Percentiles rank a stretch among this genome's conserved stretches.
These are phyloP conservation scores for Marchantia polymorpha DNA, from an alignment of 225 moss, liverwort and hornwort species.

Conservation along the genomic window DNA sequence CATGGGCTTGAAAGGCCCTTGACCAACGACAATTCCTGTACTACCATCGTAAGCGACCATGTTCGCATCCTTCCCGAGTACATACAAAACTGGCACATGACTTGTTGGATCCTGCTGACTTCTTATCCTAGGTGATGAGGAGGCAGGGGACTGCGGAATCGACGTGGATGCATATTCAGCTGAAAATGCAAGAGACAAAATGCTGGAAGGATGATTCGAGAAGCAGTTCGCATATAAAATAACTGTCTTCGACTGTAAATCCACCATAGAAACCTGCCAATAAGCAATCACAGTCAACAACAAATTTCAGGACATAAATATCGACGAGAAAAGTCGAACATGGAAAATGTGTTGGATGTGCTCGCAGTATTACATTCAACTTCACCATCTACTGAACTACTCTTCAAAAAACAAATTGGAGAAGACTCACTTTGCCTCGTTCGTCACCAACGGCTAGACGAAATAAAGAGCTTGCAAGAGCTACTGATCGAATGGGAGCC, in stretches of 20 bases:
- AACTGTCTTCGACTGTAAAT: conserved; percentile 49
- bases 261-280: conserved; percentile 73
- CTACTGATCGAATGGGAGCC: conserved; percentile 57
- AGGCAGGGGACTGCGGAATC: conserved; percentile 32
- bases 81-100: conserved; percentile 49
- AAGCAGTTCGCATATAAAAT: conserved; percentile 61
- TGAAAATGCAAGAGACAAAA: conserved; percentile 60
- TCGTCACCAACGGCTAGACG: conserved; percentile 78
- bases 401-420: too few species aligned
- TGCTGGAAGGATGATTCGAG: conserved; percentile 52
- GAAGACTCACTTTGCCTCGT: conserved; percentile 61
- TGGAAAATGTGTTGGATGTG: not conserved
- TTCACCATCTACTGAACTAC: not conserved
- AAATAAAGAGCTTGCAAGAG: conserved; percentile 57
- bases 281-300: not conserved
- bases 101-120: conserved; percentile 24
- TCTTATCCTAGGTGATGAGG: conserved; percentile 27
- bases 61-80: conserved; percentile 61
- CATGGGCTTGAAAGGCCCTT: conserved; percentile 54
- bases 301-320: not conserved
- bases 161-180: conserved; percentile 36
- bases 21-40: conserved; percentile 59
- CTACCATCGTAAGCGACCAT: conserved; percentile 61
- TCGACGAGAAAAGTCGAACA: not conserved
- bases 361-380: not conserved